A percentile compares a stretch with the other conserved stretches of the same genome.
phyloP scores from a whole-genome alignment of 2,329 filamentous ascomycete species.

The Chrysoporthe deuterocubensis region DNA sequence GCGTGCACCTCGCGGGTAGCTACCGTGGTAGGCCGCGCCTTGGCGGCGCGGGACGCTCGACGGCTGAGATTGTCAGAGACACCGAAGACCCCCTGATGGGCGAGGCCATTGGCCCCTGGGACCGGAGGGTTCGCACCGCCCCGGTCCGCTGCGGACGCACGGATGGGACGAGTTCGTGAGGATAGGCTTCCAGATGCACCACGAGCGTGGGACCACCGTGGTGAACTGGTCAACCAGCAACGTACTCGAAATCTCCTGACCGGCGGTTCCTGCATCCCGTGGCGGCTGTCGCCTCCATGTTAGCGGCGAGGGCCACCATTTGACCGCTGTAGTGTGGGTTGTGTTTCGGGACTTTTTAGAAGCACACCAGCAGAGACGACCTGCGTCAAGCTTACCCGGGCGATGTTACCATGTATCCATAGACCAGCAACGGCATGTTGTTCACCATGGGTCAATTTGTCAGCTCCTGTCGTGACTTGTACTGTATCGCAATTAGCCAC shows the following conservation, averaged over 20 bases:
- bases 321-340: background rate
- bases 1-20: slow-evolving; percentile 10
- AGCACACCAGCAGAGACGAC: background rate
- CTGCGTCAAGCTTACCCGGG: background rate
- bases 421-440: background rate
- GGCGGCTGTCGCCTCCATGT: background rate
- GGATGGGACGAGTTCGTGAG: background rate
- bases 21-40: slow-evolving; percentile 9
- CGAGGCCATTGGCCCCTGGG: background rate
- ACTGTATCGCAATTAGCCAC: background rate
- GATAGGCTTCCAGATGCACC: background rate
- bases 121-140: slow-evolving; percentile 15
- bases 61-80: background rate
- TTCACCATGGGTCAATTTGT: no score
- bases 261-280: background rate
- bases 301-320: background rate
- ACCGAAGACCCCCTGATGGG: background rate
- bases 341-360: background rate
- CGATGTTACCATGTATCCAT: background rate
- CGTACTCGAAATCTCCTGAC: background rate
- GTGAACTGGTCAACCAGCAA: background rate
- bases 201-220: background rate
- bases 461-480: background rate
- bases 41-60: slow-evolving; percentile 2
- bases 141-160: background rate